phyloP scores from a whole-genome alignment of 2,329 filamentous ascomycete species.

The Aureobasidium leucospermi region DNA sequence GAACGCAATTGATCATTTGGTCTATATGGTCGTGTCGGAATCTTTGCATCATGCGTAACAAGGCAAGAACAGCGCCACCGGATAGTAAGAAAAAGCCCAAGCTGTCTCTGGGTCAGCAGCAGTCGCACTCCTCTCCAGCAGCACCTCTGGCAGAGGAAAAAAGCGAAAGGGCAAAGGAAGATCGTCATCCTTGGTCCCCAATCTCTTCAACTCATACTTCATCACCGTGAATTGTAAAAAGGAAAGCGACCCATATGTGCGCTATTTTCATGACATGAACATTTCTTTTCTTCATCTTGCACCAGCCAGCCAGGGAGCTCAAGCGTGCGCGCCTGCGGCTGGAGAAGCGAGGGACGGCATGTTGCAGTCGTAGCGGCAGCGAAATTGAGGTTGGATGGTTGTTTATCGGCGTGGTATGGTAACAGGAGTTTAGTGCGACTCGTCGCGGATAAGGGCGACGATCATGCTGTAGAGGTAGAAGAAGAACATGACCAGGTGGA shows the following conservation, averaged over 20 bases:
- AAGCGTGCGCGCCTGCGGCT: neutral
- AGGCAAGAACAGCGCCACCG: neutral
- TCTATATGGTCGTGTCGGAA: constrained; percentile 12
- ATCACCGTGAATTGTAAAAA: constrained; percentile 8
- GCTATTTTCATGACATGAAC: constrained; percentile 11
- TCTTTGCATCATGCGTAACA: constrained; percentile 7
- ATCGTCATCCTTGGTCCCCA: neutral
- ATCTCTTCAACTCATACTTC: neutral
- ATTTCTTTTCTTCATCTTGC: neutral
- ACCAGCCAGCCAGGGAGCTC: constrained; percentile 1
- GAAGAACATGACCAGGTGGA: constrained; percentile 99
- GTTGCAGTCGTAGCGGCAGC: neutral
- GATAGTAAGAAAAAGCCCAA: neutral
- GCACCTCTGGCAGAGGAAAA: neutral
- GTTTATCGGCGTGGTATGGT: neutral
- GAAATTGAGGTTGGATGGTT: neutral
- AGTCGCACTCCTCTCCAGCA: neutral
- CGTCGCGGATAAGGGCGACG: constrained; percentile 91
- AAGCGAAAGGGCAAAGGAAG: neutral
- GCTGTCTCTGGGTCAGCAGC: neutral
- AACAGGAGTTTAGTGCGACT: constrained; percentile 50
- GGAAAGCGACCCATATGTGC: constrained; percentile 15
- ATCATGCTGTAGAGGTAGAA: constrained; percentile 70
- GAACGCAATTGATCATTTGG: neutral
- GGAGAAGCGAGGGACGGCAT: neutral